These are phyloP conservation scores for Omphalotus guepiniiformis DNA, from an alignment of 768 basidiomycete genomes.

Conservation along the genomic window DNA sequence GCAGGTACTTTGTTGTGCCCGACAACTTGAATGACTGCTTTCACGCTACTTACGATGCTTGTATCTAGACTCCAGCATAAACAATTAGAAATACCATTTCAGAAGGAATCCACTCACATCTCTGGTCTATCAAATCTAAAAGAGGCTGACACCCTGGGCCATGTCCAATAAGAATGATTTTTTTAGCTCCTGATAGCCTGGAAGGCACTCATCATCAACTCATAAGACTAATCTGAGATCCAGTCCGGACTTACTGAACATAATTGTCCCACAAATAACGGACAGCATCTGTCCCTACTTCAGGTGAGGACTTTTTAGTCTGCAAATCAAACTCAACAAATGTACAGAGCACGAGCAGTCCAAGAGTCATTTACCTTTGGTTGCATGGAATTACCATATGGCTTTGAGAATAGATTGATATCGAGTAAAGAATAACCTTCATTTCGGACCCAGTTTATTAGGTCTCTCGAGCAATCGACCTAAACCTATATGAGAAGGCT, in stretches of 20 bases:
- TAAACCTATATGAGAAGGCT: slow-evolving; percentile 26
- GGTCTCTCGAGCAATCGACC: slow-evolving; percentile 81
- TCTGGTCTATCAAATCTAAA: slow-evolving; percentile 65
- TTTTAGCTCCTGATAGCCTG: slow-evolving; percentile 69
- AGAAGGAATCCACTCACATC: slow-evolving; percentile 45
- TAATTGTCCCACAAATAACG: slow-evolving; percentile 97
- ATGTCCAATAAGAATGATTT: slow-evolving; percentile 82
- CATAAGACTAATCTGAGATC: neutral
- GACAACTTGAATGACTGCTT: slow-evolving; percentile 74
- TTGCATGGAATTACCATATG: slow-evolving; percentile 28
- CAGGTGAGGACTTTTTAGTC: slow-evolving; percentile 38
- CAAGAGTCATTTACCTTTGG: slow-evolving; percentile 24
- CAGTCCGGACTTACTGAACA: slow-evolving; percentile 70
- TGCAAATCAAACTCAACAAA: neutral
- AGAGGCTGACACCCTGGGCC: slow-evolving; percentile 78
- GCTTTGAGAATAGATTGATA: slow-evolving; percentile 76
- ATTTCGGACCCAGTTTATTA: slow-evolving; percentile 71
- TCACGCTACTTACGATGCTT: slow-evolving; percentile 59
- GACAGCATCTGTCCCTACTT: slow-evolving; percentile 55
- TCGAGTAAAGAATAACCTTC: slow-evolving; percentile 77
- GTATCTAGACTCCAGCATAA: slow-evolving; percentile 26
- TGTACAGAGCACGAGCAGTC: neutral
- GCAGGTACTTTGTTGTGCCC: slow-evolving; percentile 56
- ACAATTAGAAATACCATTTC: slow-evolving; percentile 5
- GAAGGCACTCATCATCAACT: slow-evolving; percentile 1